Evolutionary conservation across 352 stramenopile species (phyloP).

Genomic region (Salisapilia sapeloensis): DNA sequence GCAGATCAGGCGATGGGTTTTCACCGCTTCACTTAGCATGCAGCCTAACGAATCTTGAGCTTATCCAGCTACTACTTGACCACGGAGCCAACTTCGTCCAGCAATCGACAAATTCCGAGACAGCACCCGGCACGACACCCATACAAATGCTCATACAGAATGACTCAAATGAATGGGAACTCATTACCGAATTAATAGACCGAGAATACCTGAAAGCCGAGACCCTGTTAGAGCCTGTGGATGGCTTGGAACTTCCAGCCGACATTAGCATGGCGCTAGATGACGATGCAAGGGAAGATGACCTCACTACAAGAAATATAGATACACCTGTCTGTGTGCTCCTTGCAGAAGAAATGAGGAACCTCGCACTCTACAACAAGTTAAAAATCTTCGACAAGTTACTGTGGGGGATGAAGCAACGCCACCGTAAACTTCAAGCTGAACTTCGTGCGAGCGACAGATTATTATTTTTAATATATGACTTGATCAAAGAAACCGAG

Average conservation of each 20-base stretch:
- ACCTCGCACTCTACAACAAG: conserved; percentile 25
- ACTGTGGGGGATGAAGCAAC: no score
- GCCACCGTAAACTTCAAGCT: no score
- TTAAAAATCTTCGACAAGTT: no score
- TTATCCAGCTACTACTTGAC: conserved; percentile 26
- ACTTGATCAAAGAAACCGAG: no score
- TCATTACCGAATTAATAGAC: conserved; percentile 19
- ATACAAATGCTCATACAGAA: conserved; percentile 31
- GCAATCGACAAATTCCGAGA: conserved; percentile 18
- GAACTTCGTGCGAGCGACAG: no score
- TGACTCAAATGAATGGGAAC: conserved; percentile 23
- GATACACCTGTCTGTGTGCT: no score
- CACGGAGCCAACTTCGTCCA: conserved; percentile 31
- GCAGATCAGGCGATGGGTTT: conserved; percentile 36
- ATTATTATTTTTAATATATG: no score
- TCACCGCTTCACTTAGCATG: conserved; percentile 49
- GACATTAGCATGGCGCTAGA: conserved; percentile 1
- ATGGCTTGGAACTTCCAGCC: not conserved
- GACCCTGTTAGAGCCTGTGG: conserved; percentile 19
- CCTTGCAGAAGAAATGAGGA: conserved; percentile 28
- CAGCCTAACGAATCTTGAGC: conserved; percentile 25
- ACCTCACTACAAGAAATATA: no score
- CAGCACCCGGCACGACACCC: conserved; percentile 19
- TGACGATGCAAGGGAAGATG: conserved; percentile 5
- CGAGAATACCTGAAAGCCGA: conserved; percentile 17